Evolutionary conservation across 371 early-diverging fungal genomes (phyloP), one percentile per base, ranked within the genome.

Genomic region (Apophysomyces ossiformis): DNA sequence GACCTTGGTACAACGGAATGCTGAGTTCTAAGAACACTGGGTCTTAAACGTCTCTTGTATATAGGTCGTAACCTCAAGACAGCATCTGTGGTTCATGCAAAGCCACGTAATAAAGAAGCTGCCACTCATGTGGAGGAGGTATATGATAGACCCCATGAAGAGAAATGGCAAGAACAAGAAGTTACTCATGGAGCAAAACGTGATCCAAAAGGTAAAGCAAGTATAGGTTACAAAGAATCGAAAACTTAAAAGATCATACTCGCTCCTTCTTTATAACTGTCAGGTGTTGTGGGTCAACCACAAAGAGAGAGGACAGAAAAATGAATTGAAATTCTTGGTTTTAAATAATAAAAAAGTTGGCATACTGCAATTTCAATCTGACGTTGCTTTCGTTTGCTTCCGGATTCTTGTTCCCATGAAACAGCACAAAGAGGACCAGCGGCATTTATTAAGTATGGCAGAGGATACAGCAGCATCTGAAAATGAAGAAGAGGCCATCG

Each of bases 401-500:
- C 5, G 5, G 41, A 41, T 41, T 41, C 3, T 41, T 11, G 41
- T 41, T 5, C 21, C 21, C 54, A 50, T n/a, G 54, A 18, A 3
- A 11, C 54, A 50, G 9, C 54, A 50, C 54, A 50, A n/a, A n/a
- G 21, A 50, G 9, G 54, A 50, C 26, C 54, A 50, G 5, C 54
- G 21, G 21, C 54, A 21, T 2, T 26, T 50, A 21, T 32, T 50
- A 21, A 50, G n/a, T 41, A 41, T 41, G 13, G 2, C 41, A 18
- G 63, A 63, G 11, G 57, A 63, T 56, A 7, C 43, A 7, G 21
- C 35, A 18, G 21, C n/a, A 37, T 70, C 75, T 2, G 79, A 79
- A 9, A 72, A 75, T 59, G 83, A 83, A 44, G 79, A 84, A 60
- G 84, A 84, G 60, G 79, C 79, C 16, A 77, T 79, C 26, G 84